phyloP scores from a whole-genome alignment of 805 yeast species.

The Ogataea kodamae region DNA sequence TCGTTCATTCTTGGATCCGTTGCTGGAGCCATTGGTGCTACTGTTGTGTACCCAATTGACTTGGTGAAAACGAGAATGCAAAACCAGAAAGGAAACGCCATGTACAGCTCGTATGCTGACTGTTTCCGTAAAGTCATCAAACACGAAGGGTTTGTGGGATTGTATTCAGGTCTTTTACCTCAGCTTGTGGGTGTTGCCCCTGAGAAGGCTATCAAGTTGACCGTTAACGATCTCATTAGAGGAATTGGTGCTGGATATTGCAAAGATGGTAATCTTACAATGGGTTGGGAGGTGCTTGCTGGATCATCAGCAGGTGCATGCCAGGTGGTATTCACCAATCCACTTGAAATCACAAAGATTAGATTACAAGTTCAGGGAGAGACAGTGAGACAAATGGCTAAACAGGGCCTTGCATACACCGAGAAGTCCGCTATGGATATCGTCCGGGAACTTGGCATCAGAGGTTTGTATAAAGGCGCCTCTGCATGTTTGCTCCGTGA shows the following conservation, averaged over 20 bases:
- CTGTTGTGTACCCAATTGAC: constrained; percentile 95
- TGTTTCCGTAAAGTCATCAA: constrained; percentile 76
- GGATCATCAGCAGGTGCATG: constrained; percentile 97
- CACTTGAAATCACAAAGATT: constrained; percentile 92
- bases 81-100: constrained; percentile 73
- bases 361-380: constrained; percentile 93
- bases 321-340: constrained; percentile 94
- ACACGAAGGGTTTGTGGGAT: constrained; percentile 78
- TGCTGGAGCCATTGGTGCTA: constrained; percentile 98
- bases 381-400: constrained; percentile 38
- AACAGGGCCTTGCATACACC: constrained; percentile 29
- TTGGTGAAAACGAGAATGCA: constrained; percentile 96
- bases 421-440: constrained; percentile 62
- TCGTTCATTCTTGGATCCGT: constrained; percentile 88
- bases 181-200: constrained; percentile 98
- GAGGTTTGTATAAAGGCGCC: constrained; percentile 89
- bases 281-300: constrained; percentile 70
- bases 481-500: constrained; percentile 89
- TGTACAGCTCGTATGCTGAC: constrained; percentile 78
- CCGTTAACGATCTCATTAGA: constrained; percentile 87
- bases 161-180: constrained; percentile 90
- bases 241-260: constrained; percentile 57
- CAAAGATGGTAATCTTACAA: constrained; percentile 45
- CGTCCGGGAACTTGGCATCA: constrained; percentile 72
- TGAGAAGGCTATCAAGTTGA: constrained; percentile 93